phyloP scores from a whole-genome alignment of 1,284 basidiomycete species.

The Hortiboletus rubellus region DNA sequence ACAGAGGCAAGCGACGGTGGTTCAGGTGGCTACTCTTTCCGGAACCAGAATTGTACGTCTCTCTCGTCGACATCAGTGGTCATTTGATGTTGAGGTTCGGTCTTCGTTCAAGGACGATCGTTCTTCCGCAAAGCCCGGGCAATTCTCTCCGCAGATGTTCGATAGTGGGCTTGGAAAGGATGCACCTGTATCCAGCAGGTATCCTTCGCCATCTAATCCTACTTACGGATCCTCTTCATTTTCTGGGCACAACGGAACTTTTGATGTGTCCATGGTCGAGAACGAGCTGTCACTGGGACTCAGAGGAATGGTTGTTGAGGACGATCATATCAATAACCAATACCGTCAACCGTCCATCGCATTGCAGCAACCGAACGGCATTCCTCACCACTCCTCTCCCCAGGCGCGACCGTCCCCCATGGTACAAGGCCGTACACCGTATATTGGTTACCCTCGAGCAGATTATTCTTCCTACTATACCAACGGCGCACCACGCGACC shows the following conservation, averaged over 20 bases:
- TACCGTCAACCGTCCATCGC: constrained; percentile 31
- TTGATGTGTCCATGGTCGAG: constrained; percentile 50
- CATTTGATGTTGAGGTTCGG: constrained; percentile 14
- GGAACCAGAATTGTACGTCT: constrained; percentile 45
- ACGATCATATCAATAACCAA: constrained; percentile 46
- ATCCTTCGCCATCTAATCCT: constrained; percentile 47
- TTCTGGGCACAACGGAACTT: constrained; percentile 36
- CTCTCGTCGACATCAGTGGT: constrained; percentile 10
- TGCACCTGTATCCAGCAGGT: constrained; percentile 39
- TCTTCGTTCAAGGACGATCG: constrained; percentile 49
- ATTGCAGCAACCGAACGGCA: constrained; percentile 27
- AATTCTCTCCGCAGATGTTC: constrained; percentile 56
- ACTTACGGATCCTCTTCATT: constrained; percentile 40
- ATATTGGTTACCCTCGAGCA: constrained; percentile 50
- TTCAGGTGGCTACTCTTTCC: constrained; percentile 41
- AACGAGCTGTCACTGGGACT: constrained; percentile 58
- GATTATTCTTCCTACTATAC: constrained; percentile 61
- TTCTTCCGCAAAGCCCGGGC: constrained; percentile 45
- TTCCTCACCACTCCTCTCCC: constrained; percentile 29
- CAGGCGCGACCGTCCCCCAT: constrained; percentile 43
- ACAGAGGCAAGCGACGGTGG: constrained; percentile 49
- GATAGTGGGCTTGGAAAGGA: constrained; percentile 48
- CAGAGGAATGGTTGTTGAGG: constrained; percentile 68
- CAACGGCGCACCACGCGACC: constrained; percentile 44
- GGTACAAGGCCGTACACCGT: constrained; percentile 49